Percentiles rank a stretch among this genome's conserved stretches.
phyloP scores from a whole-genome alignment of 768 basidiomycete species.

The Amanita pseudoporphyria region DNA sequence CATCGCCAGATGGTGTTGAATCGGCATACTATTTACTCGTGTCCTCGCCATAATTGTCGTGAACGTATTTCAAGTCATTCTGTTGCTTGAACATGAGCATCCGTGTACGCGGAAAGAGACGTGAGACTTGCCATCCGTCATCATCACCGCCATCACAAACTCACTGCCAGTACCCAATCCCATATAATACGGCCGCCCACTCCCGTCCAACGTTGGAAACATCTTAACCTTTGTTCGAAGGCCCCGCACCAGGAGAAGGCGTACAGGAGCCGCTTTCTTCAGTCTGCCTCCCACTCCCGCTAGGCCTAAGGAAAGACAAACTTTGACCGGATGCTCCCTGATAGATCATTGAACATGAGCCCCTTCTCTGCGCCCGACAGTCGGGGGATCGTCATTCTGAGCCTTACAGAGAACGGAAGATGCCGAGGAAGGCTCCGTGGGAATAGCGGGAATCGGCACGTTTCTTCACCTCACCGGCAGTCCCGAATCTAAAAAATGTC shows the following conservation, averaged over 20 bases:
- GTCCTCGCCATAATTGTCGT: constrained; percentile 94
- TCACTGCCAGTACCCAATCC: constrained; percentile 57
- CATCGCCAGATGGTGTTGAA: constrained; percentile 86
- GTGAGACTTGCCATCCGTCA: constrained; percentile 76
- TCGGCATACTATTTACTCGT: constrained; percentile 87
- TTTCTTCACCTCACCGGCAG: no score
- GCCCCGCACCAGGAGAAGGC: constrained; percentile 44
- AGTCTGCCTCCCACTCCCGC: constrained; percentile 33
- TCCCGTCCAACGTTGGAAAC: constrained; percentile 79
- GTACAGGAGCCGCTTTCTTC: constrained; percentile 41
- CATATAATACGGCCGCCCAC: constrained; percentile 84
- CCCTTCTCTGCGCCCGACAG: constrained; percentile 35
- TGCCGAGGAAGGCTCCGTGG: no score
- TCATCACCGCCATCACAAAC: constrained; percentile 80
- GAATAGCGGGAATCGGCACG: no score
- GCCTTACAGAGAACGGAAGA: no score
- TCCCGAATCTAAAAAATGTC: no score
- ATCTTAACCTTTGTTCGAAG: constrained; percentile 63
- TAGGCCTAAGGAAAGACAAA: constrained; percentile 81
- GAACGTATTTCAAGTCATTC: constrained; percentile 90
- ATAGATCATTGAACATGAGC: constrained; percentile 61
- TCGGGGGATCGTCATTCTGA: no score
- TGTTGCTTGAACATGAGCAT: constrained; percentile 16
- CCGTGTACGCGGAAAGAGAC: background rate
- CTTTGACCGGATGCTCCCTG: constrained; percentile 61